Evolutionary conservation across 2,329 filamentous ascomycete genomes (phyloP), one percentile per base, ranked within the genome.

Genomic region (Aureobasidium sp.): DNA sequence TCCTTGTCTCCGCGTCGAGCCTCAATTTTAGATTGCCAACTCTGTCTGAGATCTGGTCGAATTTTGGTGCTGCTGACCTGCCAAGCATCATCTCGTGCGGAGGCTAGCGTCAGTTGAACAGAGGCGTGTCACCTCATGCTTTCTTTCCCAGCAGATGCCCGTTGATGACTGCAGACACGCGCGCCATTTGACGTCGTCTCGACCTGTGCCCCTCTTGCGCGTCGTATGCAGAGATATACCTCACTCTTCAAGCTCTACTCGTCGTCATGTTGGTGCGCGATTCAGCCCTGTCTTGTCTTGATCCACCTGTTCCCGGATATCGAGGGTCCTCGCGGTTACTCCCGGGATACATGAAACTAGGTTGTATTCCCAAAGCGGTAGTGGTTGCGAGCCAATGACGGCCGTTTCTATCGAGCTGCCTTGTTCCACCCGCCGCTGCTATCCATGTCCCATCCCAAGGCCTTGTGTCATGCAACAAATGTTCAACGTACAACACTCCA

Each of bases 361-460:
- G 37, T 19, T 17, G 19, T 27, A 0, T 57, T 35, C 53, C 53
- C 29, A 37, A 57, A 58, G 23, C 21, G n/a, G 55, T 17, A 47
- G 23, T 40, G 27, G 31, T 58, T 33, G 55, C 55, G 42, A 58
- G 43, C 55, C 42, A 58, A 58, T 58, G 21, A 49, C 4, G 15
- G 43, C 42, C 55, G 55, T 47, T 58, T 19, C 13, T 58, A 40
- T 58, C 43, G 33, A 58, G 55, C 33, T 58, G 55, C 55, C 55
- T 57, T 40, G 33, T 40, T 37, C 29, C 31, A 21, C 43, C 53
- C 37, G 19, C 53, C 27, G 51, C 37, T 46, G 38, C 29, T 46
- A 40, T 45, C 38, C 53, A 46, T 37, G 53, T 38, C 40, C 53
- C 19, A 27, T 57, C 53, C 38, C 38, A 42, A 33, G 27, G 27